Base-by-base conservation (phyloP, 306 rosid genomes). In the Dalbergia cochinchinensis region DNA sequence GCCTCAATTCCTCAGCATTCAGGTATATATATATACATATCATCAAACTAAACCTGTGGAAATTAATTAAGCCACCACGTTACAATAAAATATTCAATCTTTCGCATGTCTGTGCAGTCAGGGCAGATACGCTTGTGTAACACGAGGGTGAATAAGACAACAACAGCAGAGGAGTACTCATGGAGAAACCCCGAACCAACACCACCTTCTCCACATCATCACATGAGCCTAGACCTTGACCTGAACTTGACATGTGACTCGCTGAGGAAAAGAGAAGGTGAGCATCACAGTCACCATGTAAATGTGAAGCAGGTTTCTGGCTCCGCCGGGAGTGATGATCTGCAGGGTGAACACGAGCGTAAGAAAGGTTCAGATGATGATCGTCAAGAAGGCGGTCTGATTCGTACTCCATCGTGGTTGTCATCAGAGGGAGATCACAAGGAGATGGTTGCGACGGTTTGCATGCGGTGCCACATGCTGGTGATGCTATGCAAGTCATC, bases 361-460 rank as follows among this genome's bases (percentile, higher is more conserved):
- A 74, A 45, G 81, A 75, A 78, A 73, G 84, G 61, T 41, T 74
- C 83, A 11, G 74, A 81, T 1, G 79, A 12, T 47, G 14, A 47
- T 54, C 60, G 5, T 6, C 41, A 37, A 4, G 41, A 37, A 4
- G 41, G 41, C 2, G 41, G 77, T 50, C 26, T 18, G 44, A 74
- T 37, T 59, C 71, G 78, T 45, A 19, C 83, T 65, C 85, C 89
- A 5, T 82, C 92, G 47, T 86, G 94, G 80, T 78, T 93, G 83
- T 69, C 85, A 81, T 34, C 41, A 0, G 92, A 87, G 18, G 86
- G 84, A 61, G 89, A 84, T 33, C 74, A 80, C 44, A 88, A 83
- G 55, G 97, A 93, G 77, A 95, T 95, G 98, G 91, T 90, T 31
- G 96, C 99, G 5, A 88, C 92, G 13, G 99, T 95, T 69, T 95